phyloP scores from a whole-genome alignment of 768 basidiomycete genomes.

The Cyclocybe aegerita region DNA sequence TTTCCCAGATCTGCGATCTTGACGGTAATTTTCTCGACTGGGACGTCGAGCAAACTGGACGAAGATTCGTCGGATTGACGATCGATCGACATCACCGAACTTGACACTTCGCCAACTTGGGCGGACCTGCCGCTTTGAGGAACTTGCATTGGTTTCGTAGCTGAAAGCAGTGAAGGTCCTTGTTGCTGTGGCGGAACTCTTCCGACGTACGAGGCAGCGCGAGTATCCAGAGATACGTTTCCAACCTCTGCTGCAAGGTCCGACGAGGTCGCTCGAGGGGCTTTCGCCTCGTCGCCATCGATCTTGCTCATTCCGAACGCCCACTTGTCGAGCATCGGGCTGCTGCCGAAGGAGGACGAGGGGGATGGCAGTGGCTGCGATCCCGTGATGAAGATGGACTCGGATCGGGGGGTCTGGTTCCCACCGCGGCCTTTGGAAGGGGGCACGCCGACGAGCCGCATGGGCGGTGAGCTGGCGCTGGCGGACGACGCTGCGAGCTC shows the following conservation, averaged over 20 bases:
- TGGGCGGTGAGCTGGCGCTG: constrained; percentile 47
- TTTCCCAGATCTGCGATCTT: constrained; percentile 99
- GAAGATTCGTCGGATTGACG: constrained; percentile 29
- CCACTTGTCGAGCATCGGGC: constrained; percentile 80
- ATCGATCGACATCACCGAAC: constrained; percentile 35
- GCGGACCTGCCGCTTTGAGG: constrained; percentile 15
- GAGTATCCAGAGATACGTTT: constrained; percentile 38
- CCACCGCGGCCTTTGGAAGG: constrained; percentile 92
- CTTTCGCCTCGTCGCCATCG: constrained; percentile 38
- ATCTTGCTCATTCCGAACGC: constrained; percentile 94
- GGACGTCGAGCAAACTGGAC: constrained; percentile 20
- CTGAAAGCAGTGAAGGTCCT: constrained; percentile 70
- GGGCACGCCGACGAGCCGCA: constrained; percentile 88
- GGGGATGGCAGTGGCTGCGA: constrained; percentile 92
- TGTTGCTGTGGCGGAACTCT: constrained; percentile 15
- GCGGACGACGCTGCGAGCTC: constrained; percentile 59
- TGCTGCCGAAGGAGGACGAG: constrained; percentile 65
- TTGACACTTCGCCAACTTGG: constrained; percentile 17
- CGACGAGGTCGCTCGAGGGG: constrained; percentile 14
- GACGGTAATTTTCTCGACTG: constrained; percentile 74
- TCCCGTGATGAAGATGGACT: constrained; percentile 80
- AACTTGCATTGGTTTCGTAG: constrained; percentile 25
- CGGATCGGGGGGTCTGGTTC: constrained; percentile 89
- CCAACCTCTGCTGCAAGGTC: constrained; percentile 38
- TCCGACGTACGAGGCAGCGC: constrained; percentile 25